A percentile compares a stretch with the other conserved stretches of the same genome.
Conservation (phyloP, 163 green algal genomes). For the Chlamydomonas reinhardtii region DNA sequence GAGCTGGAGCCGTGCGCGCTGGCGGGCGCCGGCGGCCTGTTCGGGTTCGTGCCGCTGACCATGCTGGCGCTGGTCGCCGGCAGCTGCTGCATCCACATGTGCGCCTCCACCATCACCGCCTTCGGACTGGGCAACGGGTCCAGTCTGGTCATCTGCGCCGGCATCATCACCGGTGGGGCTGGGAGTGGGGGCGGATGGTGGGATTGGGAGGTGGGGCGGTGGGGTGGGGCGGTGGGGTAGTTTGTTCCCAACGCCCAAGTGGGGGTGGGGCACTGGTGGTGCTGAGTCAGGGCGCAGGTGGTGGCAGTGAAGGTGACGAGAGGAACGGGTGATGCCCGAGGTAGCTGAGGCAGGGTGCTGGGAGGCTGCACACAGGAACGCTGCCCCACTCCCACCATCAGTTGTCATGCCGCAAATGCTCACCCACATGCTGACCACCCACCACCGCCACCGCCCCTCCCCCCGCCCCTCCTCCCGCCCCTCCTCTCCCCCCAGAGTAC, state of each 20-base stretch:
- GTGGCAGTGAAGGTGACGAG: too few relatives aligned
- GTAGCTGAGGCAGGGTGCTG: too few relatives aligned
- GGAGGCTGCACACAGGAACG: too few relatives aligned
- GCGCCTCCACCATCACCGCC: conserved; percentile 67
- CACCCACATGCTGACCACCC: neutral
- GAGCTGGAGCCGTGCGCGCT: conserved; percentile 61
- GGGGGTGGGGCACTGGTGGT: too few relatives aligned
- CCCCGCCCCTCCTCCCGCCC: too few relatives aligned
- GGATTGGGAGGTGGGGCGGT: too few relatives aligned
- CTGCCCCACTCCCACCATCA: too few relatives aligned
- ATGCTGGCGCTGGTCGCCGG: conserved; percentile 62
- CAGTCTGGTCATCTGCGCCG: conserved; percentile 71
- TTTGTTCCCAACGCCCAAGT: too few relatives aligned
- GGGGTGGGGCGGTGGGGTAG: too few relatives aligned
- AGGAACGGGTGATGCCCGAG: too few relatives aligned
- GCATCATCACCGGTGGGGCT: conserved; percentile 62
- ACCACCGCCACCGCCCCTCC: neutral
- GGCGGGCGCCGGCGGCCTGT: conserved; percentile 23
- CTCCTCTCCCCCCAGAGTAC: conserved; percentile 54
- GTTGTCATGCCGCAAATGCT: too few relatives aligned
- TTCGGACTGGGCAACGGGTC: conserved; percentile 69
- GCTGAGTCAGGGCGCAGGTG: too few relatives aligned
- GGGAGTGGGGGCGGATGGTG: neutral
- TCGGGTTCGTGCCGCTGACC: conserved; percentile 35
- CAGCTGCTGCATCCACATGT: conserved; percentile 65